Evolutionary conservation across 2,329 filamentous ascomycete species (phyloP), one percentile per base, ranked within the genome.

Genomic region (Seiridium unicorne): DNA sequence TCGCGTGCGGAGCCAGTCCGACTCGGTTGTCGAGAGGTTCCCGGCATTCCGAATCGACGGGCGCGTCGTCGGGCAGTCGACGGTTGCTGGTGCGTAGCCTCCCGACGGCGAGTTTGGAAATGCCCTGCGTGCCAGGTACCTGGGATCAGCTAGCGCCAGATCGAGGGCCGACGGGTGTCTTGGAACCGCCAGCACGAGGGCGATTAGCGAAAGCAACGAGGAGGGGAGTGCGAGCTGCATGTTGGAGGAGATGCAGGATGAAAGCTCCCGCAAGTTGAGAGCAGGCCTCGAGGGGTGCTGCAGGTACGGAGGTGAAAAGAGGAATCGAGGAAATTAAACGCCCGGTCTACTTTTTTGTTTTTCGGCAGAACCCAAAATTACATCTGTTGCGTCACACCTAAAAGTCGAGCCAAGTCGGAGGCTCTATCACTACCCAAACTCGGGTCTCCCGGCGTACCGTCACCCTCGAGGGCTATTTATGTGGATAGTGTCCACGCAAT

Each of bases 1-100:
- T 60, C 94, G 85, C 62, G 80, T 81, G 55, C 85, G 71, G 11
- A 97, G 80, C 92, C 93, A 97, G 70, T 83, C 77, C 44, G 80
- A 82, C 77, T 97, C 94, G 59, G 89, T 80, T 13, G 79, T 67
- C 3, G 91, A 94, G 8, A 97, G 76, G 0, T 70, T 69, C 34
- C 75, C 74, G 51, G 90, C 91, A 42, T 73, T 73, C 65, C 93
- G 87, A 58, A 96, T 85, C 1, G 79, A 81, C 1, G 93, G 93
- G 49, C 85, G 82, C n/a, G 79, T 79, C 5, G 79, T 76, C 3
- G 93, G 92, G 69, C 93, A 97, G 63, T 83, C 73, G 47, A 91
- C 88, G 5, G 76, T 71, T 40, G 81, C 76, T 0, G 93, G 93
- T 1, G 87, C 84, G 73, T 97, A 97, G 62, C 86, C 85, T 68